Percentiles rank a stretch among this genome's conserved stretches.
Evolutionary conservation across 192 early-diverging fungal genomes (phyloP).

Genomic region (Martensiomyces pterosporus): DNA sequence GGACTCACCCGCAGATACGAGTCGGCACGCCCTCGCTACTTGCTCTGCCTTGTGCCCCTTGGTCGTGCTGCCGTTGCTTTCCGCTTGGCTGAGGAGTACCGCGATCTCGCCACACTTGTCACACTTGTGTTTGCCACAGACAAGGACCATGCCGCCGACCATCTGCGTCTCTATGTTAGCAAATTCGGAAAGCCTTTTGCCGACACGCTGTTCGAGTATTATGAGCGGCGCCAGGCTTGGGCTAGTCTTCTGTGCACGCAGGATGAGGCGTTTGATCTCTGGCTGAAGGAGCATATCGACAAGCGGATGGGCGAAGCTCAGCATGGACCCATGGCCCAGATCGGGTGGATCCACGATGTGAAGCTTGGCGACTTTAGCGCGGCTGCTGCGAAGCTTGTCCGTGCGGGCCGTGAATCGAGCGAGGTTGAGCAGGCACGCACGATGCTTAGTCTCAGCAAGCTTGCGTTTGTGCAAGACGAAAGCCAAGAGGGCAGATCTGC

Average conservation of each 20-base stretch:
- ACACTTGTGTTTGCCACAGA: constrained; percentile 30
- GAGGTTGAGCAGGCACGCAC: constrained; percentile 25
- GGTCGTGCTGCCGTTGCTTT: constrained; percentile 32
- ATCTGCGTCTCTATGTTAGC: constrained; percentile 21
- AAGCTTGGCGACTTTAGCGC: constrained; percentile 28
- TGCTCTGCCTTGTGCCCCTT: constrained; percentile 39
- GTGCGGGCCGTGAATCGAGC: constrained; percentile 25
- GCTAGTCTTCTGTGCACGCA: constrained; percentile 29
- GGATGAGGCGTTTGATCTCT: constrained; percentile 12
- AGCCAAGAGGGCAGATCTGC: background rate
- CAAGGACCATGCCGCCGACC: constrained; percentile 16
- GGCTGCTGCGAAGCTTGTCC: constrained; percentile 26
- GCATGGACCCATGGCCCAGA: constrained; percentile 12
- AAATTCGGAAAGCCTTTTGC: constrained; percentile 35
- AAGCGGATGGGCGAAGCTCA: constrained; percentile 1
- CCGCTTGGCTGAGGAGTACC: constrained; percentile 44
- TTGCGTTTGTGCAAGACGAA: constrained; percentile 22
- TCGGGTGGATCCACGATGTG: constrained; percentile 44
- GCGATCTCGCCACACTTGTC: constrained; percentile 31
- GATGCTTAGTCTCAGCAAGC: constrained; percentile 43
- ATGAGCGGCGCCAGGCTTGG: constrained; percentile 44
- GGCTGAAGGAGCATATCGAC: constrained; percentile 33
- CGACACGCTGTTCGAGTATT: constrained; percentile 36
- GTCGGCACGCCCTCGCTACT: constrained; percentile 17
- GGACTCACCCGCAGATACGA: constrained; percentile 23